Percentiles rank a stretch among this genome's conserved stretches.
Conservation (phyloP, 2,329 filamentous ascomycete genomes). For the Fusarium sarcochroum region DNA sequence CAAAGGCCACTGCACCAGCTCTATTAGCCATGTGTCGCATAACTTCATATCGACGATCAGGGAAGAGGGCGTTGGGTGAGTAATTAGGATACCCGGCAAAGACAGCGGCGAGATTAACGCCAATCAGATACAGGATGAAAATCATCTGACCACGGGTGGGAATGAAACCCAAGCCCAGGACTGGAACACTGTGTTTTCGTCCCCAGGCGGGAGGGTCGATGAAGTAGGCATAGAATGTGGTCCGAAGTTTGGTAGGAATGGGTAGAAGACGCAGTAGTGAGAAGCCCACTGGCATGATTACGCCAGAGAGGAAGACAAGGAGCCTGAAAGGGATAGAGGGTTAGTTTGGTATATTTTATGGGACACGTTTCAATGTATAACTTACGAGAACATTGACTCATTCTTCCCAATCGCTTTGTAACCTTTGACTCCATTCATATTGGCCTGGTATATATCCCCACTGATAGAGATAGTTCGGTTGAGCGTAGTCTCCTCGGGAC, state of each 20-base stretch:
- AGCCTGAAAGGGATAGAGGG: slow-evolving; percentile 15
- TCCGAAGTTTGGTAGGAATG: slow-evolving; percentile 13
- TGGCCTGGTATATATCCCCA: slow-evolving; percentile 10
- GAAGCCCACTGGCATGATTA: slow-evolving; percentile 34
- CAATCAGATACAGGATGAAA: slow-evolving; percentile 58
- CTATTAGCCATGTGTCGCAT: slow-evolving; percentile 56
- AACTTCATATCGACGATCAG: slow-evolving; percentile 46
- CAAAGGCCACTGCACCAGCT: slow-evolving; percentile 57
- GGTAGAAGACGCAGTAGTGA: slow-evolving; percentile 38
- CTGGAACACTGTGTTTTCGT: slow-evolving; percentile 41
- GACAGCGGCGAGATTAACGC: slow-evolving; percentile 56
- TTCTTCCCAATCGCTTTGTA: slow-evolving; percentile 13
- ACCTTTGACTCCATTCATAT: slow-evolving; percentile 22
- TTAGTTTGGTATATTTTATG: neutral
- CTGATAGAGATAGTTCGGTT: slow-evolving; percentile 30
- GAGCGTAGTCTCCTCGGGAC: slow-evolving; percentile 8
- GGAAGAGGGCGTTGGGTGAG: slow-evolving; percentile 50
- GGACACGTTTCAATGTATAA: neutral
- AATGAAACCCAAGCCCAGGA: slow-evolving; percentile 44
- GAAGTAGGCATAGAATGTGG: slow-evolving; percentile 45
- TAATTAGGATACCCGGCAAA: slow-evolving; percentile 48
- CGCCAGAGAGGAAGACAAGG: slow-evolving; percentile 40
- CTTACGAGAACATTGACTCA: slow-evolving; percentile 34
- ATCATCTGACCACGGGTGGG: slow-evolving; percentile 60
- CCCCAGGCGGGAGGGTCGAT: slow-evolving; percentile 47